Base-by-base conservation (phyloP, 345 rosid genomes). In the Eucalyptus melliodora region DNA sequence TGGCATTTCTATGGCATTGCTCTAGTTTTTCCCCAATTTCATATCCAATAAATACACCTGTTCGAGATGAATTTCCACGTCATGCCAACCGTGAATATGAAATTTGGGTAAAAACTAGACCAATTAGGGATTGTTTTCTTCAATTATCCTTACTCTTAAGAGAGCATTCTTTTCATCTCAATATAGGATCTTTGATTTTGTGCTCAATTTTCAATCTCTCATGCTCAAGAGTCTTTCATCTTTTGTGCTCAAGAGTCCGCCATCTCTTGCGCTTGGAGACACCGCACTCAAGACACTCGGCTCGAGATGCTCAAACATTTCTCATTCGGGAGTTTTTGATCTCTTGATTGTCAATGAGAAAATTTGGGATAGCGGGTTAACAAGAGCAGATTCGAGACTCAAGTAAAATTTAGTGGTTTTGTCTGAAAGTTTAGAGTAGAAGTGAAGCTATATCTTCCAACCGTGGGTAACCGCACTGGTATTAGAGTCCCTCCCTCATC, bases 381-480 rank as follows among this genome's bases (percentile, higher is more conserved):
- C 1, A 56, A 56, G 62, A 1, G 0, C 13, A 56, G 0, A 56
- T 56, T 26, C 1, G 0, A 56, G 3, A 56, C 30, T 56, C 62
- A 56, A 56, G 30, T 56, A 24, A 56, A 56, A 10, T 2, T 56
- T 10, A 23, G 21, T 10, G 3, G 6, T 24, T 24, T 56, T 56
- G 11, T 53, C 26, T 0, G 0, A 53, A 53, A 21, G 59, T 53
- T 53, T 53, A 53, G 4, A 53, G 2, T 19, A 53, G 5, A 53
- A 53, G 24, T 53, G 23, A 53, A 51, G 7, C 55, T 17, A 51
- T 51, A 17, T 51, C 4, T 17, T 23, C 23, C 4, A 51, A 51
- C 1, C 0, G 9, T 51, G 55, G 55, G 2, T 7, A 7, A 23
- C 56, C 9, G 1, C 4, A 0, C 2, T 7, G 2, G 4, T 7